Evolutionary conservation across 75 land plant species (phyloP), one percentile per base, ranked within the genome.

Genomic region (Azolla pinnata): DNA sequence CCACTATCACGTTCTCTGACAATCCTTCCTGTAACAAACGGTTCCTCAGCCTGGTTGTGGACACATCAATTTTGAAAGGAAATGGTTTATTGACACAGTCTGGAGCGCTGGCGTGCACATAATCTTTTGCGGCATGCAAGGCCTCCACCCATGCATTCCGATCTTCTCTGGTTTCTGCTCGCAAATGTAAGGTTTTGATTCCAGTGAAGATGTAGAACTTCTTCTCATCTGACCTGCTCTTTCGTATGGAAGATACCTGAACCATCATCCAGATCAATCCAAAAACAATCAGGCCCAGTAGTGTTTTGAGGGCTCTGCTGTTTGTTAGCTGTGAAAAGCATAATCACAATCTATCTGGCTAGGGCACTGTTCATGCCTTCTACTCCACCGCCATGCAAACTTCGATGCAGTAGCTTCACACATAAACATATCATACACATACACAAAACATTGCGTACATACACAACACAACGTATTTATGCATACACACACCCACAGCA

Each of bases 191-290:
- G 23, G 71, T 68, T 30, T 68, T 68, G 31, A 56, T 54, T 54
- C 71, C 71, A 17, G 71, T 68, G 27, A 61, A 68, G 10, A 68
- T 62, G 54, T 68, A 68, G 44, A 68, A 63, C 52, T 64, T 68
- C 57, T 29, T 68, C 26, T 64, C 69, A 68, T 68, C 71, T 33
- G 71, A 68, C n/a, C 33, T 62, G 57, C 71, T 68, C 33, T 38
- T 54, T 26, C 56, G 68, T 25, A 68, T 29, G 38, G 71, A 68
- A 27, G 66, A 65, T 25, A 68, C 68, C 71, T 68, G 67, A 27
- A n/a, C n/a, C n/a, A n/a, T n/a, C n/a, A 18, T 12, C 5, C 3
- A 14, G 27, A 10, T 25, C 27, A 55, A 31, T 24, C 5, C 12
- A 29, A 14, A 29, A 25, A 29, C 57, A 24, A 29, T 31, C 10